Percentiles rank a stretch among this genome's conserved stretches.
These are phyloP conservation scores for Botrytis medusae DNA, from an alignment of 2,329 filamentous ascomycete genomes.

Conservation along the genomic window DNA sequence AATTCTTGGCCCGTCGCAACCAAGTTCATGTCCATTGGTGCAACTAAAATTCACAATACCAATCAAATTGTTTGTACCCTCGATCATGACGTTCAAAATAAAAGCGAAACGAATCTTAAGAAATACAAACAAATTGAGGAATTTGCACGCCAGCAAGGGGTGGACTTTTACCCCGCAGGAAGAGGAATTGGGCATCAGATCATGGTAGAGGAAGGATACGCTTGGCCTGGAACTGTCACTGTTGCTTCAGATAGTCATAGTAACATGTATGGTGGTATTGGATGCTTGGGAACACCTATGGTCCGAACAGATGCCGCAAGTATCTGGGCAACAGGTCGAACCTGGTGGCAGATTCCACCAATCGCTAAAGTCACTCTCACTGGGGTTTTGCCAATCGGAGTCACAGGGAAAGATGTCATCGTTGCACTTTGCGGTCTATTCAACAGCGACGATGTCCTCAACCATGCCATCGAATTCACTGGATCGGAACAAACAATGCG, in stretches of 20 bases:
- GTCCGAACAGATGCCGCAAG: slow-evolving; percentile 85
- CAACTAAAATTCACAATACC: slow-evolving; percentile 68
- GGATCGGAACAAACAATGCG: slow-evolving; percentile 75
- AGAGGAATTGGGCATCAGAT: slow-evolving; percentile 88
- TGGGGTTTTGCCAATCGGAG: slow-evolving; percentile 72
- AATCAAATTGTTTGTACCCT: slow-evolving; percentile 79
- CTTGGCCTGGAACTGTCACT: slow-evolving; percentile 80
- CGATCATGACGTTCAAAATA: slow-evolving; percentile 89
- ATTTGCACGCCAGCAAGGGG: slow-evolving; percentile 76
- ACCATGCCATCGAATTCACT: slow-evolving; percentile 86
- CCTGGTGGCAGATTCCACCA: slow-evolving; percentile 88
- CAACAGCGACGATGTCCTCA: slow-evolving; percentile 83
- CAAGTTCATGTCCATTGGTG: slow-evolving; percentile 83
- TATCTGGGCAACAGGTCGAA: slow-evolving; percentile 80
- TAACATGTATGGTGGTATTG: slow-evolving; percentile 82
- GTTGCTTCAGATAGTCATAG: slow-evolving; percentile 78
- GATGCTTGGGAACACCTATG: slow-evolving; percentile 74
- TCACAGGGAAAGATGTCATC: slow-evolving; percentile 93
- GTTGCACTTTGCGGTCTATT: slow-evolving; percentile 85
- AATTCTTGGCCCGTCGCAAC: slow-evolving; percentile 73
- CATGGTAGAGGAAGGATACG: slow-evolving; percentile 82
- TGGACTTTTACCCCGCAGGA: slow-evolving; percentile 75
- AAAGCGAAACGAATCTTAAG: slow-evolving; percentile 70
- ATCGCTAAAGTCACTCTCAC: slow-evolving; percentile 77
- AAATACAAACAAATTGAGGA: slow-evolving; percentile 82